Conservation (phyloP, 1,284 basidiomycete genomes). For the Cutaneotrichosporon dermatis region DNA sequence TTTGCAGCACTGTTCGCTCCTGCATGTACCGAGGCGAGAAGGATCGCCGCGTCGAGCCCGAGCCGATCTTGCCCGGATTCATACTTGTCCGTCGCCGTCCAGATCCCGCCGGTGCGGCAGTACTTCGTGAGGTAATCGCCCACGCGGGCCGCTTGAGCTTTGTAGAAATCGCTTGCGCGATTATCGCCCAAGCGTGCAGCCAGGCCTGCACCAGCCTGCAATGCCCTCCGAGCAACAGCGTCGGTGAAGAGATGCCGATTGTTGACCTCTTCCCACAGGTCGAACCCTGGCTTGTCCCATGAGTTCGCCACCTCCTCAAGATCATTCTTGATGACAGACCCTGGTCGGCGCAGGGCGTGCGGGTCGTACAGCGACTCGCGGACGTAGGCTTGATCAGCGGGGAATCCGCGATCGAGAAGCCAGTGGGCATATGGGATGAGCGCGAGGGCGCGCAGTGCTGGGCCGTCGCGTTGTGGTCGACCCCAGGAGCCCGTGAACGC, state of each 20-base stretch:
- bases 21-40: constrained; percentile 48
- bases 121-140: constrained; percentile 35
- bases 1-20: constrained; percentile 21
- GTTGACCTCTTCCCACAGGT: constrained; percentile 48
- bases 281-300: constrained; percentile 47
- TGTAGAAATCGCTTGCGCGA: constrained; percentile 43
- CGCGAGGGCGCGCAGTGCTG: constrained; percentile 50
- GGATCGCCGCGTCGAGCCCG: constrained; percentile 48
- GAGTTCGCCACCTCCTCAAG: constrained; percentile 52
- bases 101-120: constrained; percentile 14
- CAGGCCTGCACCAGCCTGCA: constrained; percentile 47
- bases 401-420: constrained; percentile 43
- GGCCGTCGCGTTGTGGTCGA: constrained; percentile 53
- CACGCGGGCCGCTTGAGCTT: constrained; percentile 31
- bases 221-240: constrained; percentile 43
- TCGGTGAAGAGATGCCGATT: constrained; percentile 52
- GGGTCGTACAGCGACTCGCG: constrained; percentile 43
- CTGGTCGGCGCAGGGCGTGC: constrained; percentile 10
- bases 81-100: not conserved
- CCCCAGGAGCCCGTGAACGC: constrained; percentile 50
- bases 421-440: constrained; percentile 49
- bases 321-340: constrained; percentile 52
- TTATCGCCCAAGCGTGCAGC: constrained; percentile 44
- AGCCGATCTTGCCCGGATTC: not conserved
- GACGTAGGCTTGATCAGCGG: constrained; percentile 44